A percentile compares a stretch with the other conserved stretches of the same genome.
These are phyloP conservation scores for Rhynchospora breviuscula DNA, from an alignment of 176 grass and related monocot species.

Conservation along the genomic window DNA sequence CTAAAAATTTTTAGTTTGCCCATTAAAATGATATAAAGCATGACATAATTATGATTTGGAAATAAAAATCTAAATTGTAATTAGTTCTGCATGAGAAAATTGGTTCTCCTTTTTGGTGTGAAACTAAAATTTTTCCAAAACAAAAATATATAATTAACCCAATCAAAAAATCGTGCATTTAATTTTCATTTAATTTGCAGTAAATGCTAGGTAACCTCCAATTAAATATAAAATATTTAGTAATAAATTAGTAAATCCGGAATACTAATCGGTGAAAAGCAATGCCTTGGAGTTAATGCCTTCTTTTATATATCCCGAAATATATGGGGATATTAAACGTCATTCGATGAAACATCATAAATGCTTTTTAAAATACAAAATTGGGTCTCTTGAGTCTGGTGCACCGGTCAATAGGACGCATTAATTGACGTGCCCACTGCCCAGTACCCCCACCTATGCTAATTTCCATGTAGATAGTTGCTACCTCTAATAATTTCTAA, in stretches of 20 bases:
- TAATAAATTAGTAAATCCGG: background rate
- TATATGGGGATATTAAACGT: background rate
- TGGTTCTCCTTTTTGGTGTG: background rate
- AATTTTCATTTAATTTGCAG: background rate
- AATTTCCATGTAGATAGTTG: background rate
- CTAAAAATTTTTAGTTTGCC: background rate
- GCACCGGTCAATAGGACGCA: background rate
- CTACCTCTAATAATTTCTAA: background rate
- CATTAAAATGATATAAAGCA: background rate
- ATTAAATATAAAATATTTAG: background rate
- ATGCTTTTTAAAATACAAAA: background rate
- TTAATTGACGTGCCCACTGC: background rate
- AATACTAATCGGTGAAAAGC: background rate
- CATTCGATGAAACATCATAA: background rate
- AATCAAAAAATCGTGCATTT: background rate
- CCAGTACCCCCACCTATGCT: no score
- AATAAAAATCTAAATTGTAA: background rate
- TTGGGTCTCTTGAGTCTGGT: conserved; percentile 6
- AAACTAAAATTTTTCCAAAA: background rate
- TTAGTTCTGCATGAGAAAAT: background rate
- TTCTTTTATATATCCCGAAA: background rate
- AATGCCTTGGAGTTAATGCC: background rate
- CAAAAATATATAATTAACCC: background rate
- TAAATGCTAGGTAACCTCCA: background rate
- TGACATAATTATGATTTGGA: background rate